These are phyloP conservation scores for Verruconis gallopava DNA, from an alignment of 2,329 filamentous ascomycete genomes.

Conservation along the genomic window DNA sequence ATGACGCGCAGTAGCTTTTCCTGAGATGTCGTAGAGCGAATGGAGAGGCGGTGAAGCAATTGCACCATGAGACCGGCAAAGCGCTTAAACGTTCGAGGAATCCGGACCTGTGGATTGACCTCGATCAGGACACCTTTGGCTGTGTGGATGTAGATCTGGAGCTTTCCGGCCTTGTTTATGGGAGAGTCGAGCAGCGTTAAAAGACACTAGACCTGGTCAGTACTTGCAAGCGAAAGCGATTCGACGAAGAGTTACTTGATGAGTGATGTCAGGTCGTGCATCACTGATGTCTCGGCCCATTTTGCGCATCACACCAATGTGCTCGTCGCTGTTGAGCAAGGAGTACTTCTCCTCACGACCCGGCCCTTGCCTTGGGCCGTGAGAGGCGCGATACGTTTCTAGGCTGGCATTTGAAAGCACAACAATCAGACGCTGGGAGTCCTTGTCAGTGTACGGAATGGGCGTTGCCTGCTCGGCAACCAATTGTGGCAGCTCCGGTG, in stretches of 20 bases:
- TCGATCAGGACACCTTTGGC: conserved; percentile 95
- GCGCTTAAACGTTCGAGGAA: conserved; percentile 95
- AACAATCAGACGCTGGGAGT: conserved; percentile 82
- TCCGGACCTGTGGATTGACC: conserved; percentile 94
- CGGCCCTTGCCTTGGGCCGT: conserved; percentile 40
- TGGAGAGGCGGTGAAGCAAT: conserved; percentile 85
- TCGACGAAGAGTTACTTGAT: conserved; percentile 54
- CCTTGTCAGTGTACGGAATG: conserved; percentile 76
- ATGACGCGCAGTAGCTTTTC: conserved; percentile 97
- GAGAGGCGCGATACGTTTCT: conserved; percentile 87
- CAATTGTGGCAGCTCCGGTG: conserved; percentile 77
- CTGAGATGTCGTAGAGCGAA: conserved; percentile 90
- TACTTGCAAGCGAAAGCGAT: not conserved
- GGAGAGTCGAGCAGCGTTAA: conserved; percentile 94
- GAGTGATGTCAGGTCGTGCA: conserved; percentile 92
- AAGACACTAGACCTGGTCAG: conserved; percentile 57
- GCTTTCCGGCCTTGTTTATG: conserved; percentile 93
- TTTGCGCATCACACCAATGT: conserved; percentile 98
- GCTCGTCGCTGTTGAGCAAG: conserved; percentile 94
- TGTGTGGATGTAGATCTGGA: conserved; percentile 98
- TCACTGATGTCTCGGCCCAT: conserved; percentile 99
- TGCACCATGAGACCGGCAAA: conserved; percentile 99
- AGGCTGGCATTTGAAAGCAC: conserved; percentile 94
- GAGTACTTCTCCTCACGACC: conserved; percentile 91
- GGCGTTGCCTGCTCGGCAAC: conserved; percentile 85